Evolutionary conservation across 805 yeast genomes (phyloP), one percentile per base, ranked within the genome.

Genomic region (Cyberlindnera amylophila): DNA sequence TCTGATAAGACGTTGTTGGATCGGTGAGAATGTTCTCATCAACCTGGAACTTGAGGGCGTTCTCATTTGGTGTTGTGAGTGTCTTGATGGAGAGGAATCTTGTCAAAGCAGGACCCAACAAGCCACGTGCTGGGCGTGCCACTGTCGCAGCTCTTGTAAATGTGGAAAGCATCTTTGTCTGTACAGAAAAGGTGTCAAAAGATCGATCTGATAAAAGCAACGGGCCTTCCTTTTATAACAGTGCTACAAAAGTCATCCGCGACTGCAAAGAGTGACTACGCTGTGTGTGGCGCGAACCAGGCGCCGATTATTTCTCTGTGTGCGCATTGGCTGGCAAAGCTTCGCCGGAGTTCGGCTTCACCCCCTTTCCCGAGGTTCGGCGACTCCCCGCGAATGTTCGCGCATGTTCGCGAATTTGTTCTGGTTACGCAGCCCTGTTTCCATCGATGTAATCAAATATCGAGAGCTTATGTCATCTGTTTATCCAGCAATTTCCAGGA

Each of bases 11-110:
- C 4, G 43, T 34, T 21, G 35, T 36, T 16, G 49, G 46, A 7
- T 48, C 46, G 8, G 44, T 40, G 2, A 55, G 35, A 15, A 82
- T 53, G 62, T 66, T 33, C 51, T 53, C 42, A 62, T 61, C 49
- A 51, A 59, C 15, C 55, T 81, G 66, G 56, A 81, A 84, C 56
- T 84, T 84, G 42, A 84, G 63, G 1, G 93, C 89, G 59, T 84
- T 79, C 39, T 79, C 86, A 55, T 83, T 83, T 12, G 93, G 93
- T 0, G 93, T 84, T 2, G 81, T 67, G 15, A 74, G 57, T 0
- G 87, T 66, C 49, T 73, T 67, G 34, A 70, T 61, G 3, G 58
- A 52, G 7, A 55, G 48, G 13, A 16, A 38, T 46, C 59, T 49
- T 4, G 39, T 29, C 17, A 32, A 18, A n/a, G 32, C 10, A 21